These are phyloP conservation scores for Bertia moriformis DNA, from an alignment of 2,329 filamentous ascomycete genomes.

Conservation along the genomic window DNA sequence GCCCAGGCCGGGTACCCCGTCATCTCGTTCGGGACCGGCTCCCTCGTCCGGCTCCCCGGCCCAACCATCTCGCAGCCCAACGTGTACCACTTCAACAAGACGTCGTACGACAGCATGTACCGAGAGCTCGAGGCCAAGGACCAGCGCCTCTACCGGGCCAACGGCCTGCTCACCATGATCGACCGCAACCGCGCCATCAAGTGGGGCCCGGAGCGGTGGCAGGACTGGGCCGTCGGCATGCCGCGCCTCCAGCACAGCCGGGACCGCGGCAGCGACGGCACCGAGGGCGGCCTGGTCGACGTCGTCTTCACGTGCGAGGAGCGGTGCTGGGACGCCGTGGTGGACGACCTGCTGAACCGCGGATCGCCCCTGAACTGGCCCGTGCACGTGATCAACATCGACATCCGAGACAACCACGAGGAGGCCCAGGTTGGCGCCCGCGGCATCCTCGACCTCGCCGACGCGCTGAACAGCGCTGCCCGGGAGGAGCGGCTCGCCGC, in stretches of 20 bases:
- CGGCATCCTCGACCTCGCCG: conserved; percentile 81
- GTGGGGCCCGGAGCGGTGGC: conserved; percentile 91
- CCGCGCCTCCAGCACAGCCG: conserved; percentile 63
- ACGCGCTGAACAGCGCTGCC: conserved; percentile 69
- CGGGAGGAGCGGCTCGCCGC: conserved; percentile 57
- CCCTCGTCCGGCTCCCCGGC: conserved; percentile 80
- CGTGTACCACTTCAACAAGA: conserved; percentile 95
- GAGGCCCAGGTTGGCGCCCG: conserved; percentile 81
- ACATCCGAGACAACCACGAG: conserved; percentile 97
- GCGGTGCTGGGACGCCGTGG: conserved; percentile 91
- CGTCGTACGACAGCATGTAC: conserved; percentile 89
- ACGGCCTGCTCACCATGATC: conserved; percentile 91
- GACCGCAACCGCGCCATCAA: conserved; percentile 84
- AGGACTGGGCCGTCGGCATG: conserved; percentile 85
- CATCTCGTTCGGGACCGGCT: conserved; percentile 93
- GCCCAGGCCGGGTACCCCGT: conserved; percentile 78
- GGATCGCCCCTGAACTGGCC: conserved; percentile 79
- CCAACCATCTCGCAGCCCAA: conserved; percentile 87
- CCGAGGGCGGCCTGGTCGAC: conserved; percentile 81
- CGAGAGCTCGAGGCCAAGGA: conserved; percentile 80
- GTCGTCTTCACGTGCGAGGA: conserved; percentile 96
- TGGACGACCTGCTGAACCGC: conserved; percentile 79
- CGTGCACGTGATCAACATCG: conserved; percentile 95
- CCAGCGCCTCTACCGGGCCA: conserved; percentile 71
- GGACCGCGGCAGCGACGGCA: conserved; percentile 66